Evolutionary conservation across 441 rosid species (phyloP).

Genomic region (Biscutella laevigata): DNA sequence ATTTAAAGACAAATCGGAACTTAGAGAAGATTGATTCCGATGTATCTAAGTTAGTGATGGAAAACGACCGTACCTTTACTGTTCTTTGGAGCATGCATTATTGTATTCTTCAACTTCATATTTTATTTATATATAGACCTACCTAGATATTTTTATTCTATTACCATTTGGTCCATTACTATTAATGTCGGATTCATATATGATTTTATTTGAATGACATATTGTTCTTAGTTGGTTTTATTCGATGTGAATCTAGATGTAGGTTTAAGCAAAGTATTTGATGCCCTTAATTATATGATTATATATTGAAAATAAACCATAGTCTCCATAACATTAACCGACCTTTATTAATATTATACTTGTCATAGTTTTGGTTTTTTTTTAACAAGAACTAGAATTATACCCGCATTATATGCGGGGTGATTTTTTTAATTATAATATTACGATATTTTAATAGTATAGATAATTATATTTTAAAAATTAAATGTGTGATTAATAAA

Average conservation of each 20-base stretch:
- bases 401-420: too few relatives aligned
- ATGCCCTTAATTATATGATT: neutral
- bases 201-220: slow-evolving; percentile 10
- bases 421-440: too few relatives aligned
- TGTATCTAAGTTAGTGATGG: slow-evolving; percentile 16
- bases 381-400: too few relatives aligned
- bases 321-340: too few relatives aligned
- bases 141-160: neutral
- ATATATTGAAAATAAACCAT: neutral
- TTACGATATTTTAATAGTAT: too few relatives aligned
- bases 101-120: slow-evolving; percentile 2
- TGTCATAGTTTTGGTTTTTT: too few relatives aligned
- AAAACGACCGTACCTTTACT: slow-evolving; percentile 22
- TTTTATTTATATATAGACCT: neutral
- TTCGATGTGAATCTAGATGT: slow-evolving; percentile 19
- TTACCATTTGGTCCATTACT: too few relatives aligned
- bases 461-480: too few relatives aligned
- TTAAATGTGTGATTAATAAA: too few relatives aligned
- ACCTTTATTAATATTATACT: too few relatives aligned
- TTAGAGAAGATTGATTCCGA: slow-evolving; percentile 11
- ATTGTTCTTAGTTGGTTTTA: slow-evolving; percentile 16
- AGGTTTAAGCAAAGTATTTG: slow-evolving; percentile 13
- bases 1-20: slow-evolving; percentile 22
- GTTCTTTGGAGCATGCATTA: slow-evolving; percentile 18
- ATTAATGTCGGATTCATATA: too few relatives aligned